Percentiles rank a stretch among this genome's conserved stretches.
These are phyloP conservation scores for Diaporthe vexans DNA, from an alignment of 2,329 filamentous ascomycete species.

Conservation along the genomic window DNA sequence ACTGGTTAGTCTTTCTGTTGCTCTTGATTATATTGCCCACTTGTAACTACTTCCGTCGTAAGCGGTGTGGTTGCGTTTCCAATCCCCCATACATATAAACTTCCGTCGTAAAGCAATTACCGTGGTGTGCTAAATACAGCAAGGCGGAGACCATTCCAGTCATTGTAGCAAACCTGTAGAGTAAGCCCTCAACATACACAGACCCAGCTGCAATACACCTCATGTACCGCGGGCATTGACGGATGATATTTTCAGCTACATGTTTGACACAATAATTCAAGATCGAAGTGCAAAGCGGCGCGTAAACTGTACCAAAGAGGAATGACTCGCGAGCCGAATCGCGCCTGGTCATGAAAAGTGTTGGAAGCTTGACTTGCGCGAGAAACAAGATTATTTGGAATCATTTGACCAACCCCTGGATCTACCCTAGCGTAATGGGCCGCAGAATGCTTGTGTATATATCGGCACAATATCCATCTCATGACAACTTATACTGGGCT, in stretches of 20 bases:
- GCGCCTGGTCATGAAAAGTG: background rate
- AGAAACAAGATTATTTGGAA: background rate
- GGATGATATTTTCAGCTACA: background rate
- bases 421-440: background rate
- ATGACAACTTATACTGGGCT: background rate
- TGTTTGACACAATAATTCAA: background rate
- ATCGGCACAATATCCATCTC: background rate
- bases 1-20: background rate
- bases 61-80: too few relatives aligned
- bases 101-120: too few relatives aligned
- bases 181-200: background rate
- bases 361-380: background rate
- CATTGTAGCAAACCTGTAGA: background rate
- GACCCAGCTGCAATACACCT: background rate
- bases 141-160: too few relatives aligned
- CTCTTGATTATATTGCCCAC: background rate
- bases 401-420: background rate
- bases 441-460: background rate
- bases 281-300: background rate
- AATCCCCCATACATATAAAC: too few relatives aligned
- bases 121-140: background rate
- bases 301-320: background rate
- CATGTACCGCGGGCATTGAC: background rate
- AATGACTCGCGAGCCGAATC: background rate
- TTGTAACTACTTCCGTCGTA: background rate